Conservation (phyloP, 345 rosid species). For the Linum trigynum region DNA sequence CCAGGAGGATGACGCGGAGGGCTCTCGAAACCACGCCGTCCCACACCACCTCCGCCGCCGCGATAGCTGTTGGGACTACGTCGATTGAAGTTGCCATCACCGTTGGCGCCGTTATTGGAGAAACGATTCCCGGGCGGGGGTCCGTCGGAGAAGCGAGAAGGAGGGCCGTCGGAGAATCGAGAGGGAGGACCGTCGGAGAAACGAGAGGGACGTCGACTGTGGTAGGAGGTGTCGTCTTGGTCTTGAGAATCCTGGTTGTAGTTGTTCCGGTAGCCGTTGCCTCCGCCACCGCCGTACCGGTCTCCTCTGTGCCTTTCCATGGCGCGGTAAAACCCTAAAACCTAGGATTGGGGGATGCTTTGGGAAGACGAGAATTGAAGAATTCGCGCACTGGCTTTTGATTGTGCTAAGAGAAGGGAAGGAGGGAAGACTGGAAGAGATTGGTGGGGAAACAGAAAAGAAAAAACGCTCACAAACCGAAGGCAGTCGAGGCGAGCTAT, state of each 20-base stretch:
- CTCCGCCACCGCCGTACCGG: slow-evolving; percentile 40
- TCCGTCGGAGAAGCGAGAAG: slow-evolving; percentile 21
- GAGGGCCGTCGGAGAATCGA: slow-evolving; percentile 23
- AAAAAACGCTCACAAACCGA: no score
- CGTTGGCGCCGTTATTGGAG: slow-evolving; percentile 17
- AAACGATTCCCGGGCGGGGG: slow-evolving; percentile 15
- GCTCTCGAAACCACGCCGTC: slow-evolving; percentile 44
- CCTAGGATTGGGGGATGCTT: not conserved
- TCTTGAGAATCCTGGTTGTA: slow-evolving; percentile 7
- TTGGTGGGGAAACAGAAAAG: no score
- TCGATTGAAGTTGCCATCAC: slow-evolving; percentile 29
- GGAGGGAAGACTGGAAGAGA: no score
- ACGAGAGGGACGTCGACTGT: slow-evolving; percentile 33
- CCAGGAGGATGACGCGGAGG: slow-evolving; percentile 41
- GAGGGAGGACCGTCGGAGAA: slow-evolving; percentile 28
- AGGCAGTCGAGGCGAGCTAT: no score
- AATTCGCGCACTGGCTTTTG: no score
- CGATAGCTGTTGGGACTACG: slow-evolving; percentile 56
- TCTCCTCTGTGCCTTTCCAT: slow-evolving; percentile 79
- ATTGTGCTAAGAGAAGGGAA: no score
- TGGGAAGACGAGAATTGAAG: not conserved
- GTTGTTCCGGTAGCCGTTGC: slow-evolving; percentile 8
- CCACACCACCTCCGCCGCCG: slow-evolving; percentile 32
- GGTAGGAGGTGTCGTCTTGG: slow-evolving; percentile 29
- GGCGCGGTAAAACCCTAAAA: not conserved